Evolutionary conservation across 805 yeast genomes (phyloP).

Genomic region (Starmerella apis): DNA sequence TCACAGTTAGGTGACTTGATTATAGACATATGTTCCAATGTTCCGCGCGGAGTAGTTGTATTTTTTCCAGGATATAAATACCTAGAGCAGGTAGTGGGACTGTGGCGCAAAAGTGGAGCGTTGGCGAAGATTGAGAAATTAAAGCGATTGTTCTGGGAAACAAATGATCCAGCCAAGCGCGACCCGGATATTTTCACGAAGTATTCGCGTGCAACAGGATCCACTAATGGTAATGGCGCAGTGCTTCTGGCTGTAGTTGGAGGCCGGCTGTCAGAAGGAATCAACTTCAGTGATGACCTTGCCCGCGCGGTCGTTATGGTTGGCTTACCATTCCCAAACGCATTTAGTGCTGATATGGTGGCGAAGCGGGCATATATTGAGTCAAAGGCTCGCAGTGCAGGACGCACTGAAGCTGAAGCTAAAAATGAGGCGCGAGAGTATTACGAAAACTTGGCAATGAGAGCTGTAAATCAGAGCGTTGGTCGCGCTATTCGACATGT

Average conservation of each 20-base stretch:
- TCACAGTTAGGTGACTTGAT: conserved; percentile 43
- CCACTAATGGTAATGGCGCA: conserved; percentile 43
- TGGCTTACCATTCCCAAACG: conserved; percentile 84
- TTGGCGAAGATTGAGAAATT: conserved; percentile 31
- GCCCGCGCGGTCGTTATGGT: conserved; percentile 80
- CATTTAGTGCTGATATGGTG: conserved; percentile 66
- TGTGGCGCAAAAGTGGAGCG: conserved; percentile 41
- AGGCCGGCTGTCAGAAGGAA: conserved; percentile 87
- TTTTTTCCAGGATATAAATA: conserved; percentile 82
- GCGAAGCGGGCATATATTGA: conserved; percentile 62
- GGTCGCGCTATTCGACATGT: conserved; percentile 85
- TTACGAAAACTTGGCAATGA: conserved; percentile 79
- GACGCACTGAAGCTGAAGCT: conserved; percentile 36
- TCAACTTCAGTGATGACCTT: conserved; percentile 76
- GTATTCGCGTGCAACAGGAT: conserved; percentile 37
- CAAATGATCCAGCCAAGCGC: conserved; percentile 36
- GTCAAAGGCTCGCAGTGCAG: conserved; percentile 37
- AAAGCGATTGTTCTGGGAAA: conserved; percentile 42
- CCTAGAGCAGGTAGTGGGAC: conserved; percentile 39
- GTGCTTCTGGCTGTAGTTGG: conserved; percentile 77
- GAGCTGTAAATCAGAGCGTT: conserved; percentile 82
- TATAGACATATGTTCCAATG: conserved; percentile 33
- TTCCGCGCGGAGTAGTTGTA: conserved; percentile 69
- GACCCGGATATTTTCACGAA: conserved; percentile 36
- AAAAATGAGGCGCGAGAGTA: conserved; percentile 42